Evolutionary conservation across 1,284 basidiomycete genomes (phyloP).

Genomic region (Inonotus obliquus): DNA sequence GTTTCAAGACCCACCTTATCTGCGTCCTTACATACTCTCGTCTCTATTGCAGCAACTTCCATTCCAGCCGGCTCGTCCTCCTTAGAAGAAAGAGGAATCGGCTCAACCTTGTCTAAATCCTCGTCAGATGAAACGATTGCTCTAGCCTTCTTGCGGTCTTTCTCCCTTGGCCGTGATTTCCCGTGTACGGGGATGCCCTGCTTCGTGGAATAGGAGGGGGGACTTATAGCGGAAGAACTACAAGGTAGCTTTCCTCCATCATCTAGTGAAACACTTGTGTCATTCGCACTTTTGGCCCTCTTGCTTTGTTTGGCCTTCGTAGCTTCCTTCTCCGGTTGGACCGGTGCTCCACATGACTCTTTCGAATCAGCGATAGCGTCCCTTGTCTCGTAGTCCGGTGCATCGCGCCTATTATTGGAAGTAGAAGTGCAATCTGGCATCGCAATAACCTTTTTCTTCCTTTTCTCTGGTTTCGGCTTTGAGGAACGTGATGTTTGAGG

Average conservation of each 20-base stretch:
- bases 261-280: conserved; percentile 4
- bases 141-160: conserved; percentile 24
- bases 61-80: not conserved
- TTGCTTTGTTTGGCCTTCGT: conserved; percentile 9
- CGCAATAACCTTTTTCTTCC: not conserved
- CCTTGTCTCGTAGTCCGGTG: not conserved
- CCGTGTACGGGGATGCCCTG: conserved; percentile 6
- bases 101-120: conserved; percentile 27
- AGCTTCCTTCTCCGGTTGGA: not conserved
- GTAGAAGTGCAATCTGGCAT: not conserved
- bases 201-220: not conserved
- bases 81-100: conserved; percentile 7
- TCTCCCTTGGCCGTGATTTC: conserved; percentile 18
- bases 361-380: not conserved
- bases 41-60: conserved; percentile 4
- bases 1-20: conserved; percentile 9
- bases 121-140: conserved; percentile 26
- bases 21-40: not conserved
- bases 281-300: not conserved
- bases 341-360: not conserved
- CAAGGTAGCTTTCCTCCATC: not conserved
- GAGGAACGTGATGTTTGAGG: not conserved
- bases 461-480: not conserved
- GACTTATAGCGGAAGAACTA: not conserved
- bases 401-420: not conserved